A percentile compares a stretch with the other conserved stretches of the same genome.
Evolutionary conservation across 768 basidiomycete genomes (phyloP).

Genomic region (Suillus occidentalis): DNA sequence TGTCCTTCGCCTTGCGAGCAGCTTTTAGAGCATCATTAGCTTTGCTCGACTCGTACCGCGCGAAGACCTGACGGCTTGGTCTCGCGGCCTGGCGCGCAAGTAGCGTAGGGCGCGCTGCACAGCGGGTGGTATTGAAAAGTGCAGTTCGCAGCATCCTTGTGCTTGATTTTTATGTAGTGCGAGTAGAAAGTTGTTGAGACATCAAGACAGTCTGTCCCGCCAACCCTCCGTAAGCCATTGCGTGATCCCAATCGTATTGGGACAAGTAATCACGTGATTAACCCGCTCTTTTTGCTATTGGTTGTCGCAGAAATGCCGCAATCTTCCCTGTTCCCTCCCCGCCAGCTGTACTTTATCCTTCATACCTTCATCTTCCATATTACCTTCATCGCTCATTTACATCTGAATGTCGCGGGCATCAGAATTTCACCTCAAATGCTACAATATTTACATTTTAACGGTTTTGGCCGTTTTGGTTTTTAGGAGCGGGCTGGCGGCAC

Average conservation of each 20-base stretch:
- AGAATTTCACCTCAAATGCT: background rate
- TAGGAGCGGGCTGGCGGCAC: background rate
- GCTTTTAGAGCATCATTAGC: constrained; percentile 23
- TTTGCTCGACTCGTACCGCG: constrained; percentile 38
- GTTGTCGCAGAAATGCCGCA: constrained; percentile 44
- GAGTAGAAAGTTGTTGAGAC: background rate
- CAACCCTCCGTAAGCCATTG: constrained; percentile 3
- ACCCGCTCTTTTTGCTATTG: constrained; percentile 33
- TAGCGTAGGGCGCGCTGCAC: constrained; percentile 11
- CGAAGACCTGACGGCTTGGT: constrained; percentile 17
- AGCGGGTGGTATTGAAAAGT: constrained; percentile 17
- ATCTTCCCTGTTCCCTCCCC: background rate
- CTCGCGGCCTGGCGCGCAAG: constrained; percentile 7
- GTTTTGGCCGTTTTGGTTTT: background rate
- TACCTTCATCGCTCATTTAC: background rate
- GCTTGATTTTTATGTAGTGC: background rate
- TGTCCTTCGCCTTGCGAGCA: constrained; percentile 35
- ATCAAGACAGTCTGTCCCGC: no score
- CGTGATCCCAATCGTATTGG: constrained; percentile 4
- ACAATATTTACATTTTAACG: background rate
- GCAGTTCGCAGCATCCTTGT: constrained; percentile 25
- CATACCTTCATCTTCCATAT: background rate
- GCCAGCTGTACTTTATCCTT: background rate
- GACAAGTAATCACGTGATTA: constrained; percentile 14
- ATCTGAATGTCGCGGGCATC: background rate